Base-by-base conservation (phyloP, 192 early-diverging fungal species). In the Paraglomus brasilianum region DNA sequence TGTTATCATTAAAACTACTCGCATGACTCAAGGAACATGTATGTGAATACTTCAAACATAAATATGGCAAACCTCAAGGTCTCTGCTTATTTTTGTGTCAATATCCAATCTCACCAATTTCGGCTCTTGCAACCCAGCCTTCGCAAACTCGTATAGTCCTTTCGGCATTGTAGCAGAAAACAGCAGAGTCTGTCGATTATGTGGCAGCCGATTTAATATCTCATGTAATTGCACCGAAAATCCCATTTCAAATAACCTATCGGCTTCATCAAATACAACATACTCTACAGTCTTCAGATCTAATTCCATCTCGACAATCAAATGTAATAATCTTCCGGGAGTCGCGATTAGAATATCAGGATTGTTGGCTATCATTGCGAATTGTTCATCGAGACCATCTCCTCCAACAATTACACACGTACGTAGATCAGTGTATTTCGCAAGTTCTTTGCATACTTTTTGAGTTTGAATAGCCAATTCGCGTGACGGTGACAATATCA, bases 241-340 rank as follows among this genome's bases (percentile, higher is more conserved):
- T 36, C 97, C 96, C 78, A 97, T 88, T 77, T 98, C 96, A 76
- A 98, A 98, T 57, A 98, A 81, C 13, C 97, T 86, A 85, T 98
- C 96, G n/a, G 96, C 96, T 74, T 98, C 97, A 75, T 98, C 95
- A 84, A 97, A 97, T 0, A 97, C 95, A 77, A 98, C 86, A 77
- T 95, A 95, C 76, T 97, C 92, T 36, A 97, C 88, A 5, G 89
- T 92, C 63, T 85, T 86, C 57, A 98, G 72, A 66, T 95, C 92
- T 52, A 95, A 74, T 38, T 89, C 86, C 91, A 95, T 97, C 78
- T 98, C 96, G 9, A 98, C 88, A 15, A 89, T 75, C 72, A 93
- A 79, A 77, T 93, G 92, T 53, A 95, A 75, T 19, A 93, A 75
- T 72, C 93, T 87, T 74, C 91, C 92, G 17, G 92, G 92, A 4